phyloP scores from a whole-genome alignment of 2,329 filamentous ascomycete species.

The Trichoderma sp. region DNA sequence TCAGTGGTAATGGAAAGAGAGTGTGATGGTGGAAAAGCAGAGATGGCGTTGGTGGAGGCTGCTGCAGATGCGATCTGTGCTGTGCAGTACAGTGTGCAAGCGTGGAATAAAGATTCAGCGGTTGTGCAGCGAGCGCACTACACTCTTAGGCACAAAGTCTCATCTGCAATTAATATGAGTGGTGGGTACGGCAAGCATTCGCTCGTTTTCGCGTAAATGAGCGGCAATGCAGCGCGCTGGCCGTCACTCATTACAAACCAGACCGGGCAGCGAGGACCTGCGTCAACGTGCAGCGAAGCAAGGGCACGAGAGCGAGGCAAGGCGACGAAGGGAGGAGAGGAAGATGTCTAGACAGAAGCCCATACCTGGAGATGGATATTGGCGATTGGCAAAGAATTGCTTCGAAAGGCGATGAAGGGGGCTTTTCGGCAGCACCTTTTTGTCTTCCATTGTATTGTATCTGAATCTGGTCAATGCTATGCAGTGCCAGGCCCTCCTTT shows the following conservation, averaged over 20 bases:
- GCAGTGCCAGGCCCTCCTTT: neutral
- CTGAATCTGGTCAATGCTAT: neutral
- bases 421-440: constrained; percentile 30
- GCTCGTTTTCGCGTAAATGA: constrained; percentile 22
- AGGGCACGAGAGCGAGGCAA: neutral
- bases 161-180: neutral
- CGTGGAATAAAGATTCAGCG: neutral
- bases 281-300: neutral
- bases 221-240: constrained; percentile 19
- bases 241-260: neutral
- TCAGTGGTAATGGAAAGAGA: neutral
- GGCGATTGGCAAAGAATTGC: constrained; percentile 41
- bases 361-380: constrained; percentile 23
- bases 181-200: constrained; percentile 3
- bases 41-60: neutral
- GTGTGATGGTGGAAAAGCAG: neutral
- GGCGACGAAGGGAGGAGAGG: neutral
- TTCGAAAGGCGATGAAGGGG: constrained; percentile 38
- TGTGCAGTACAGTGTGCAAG: neutral
- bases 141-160: neutral
- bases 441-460: neutral
- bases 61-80: neutral
- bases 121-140: neutral
- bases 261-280: neutral
- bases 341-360: neutral